Evolutionary conservation across 768 basidiomycete genomes (phyloP).

Genomic region (Hypholoma fasciculare): DNA sequence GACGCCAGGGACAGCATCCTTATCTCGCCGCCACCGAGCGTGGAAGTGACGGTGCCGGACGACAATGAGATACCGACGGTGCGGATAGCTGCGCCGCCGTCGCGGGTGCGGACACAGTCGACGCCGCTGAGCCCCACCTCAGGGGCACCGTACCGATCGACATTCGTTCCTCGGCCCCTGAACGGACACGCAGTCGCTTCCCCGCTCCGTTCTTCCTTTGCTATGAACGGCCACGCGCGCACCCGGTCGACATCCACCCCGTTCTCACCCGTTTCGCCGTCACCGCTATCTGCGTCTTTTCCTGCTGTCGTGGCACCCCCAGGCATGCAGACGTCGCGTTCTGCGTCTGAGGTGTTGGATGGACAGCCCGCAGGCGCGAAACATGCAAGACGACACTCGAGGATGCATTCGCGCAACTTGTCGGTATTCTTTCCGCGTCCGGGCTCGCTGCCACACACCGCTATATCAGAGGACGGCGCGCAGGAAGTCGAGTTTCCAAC

Average conservation of each 20-base stretch:
- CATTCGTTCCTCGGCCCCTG: constrained; percentile 22
- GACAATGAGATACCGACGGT: constrained; percentile 16
- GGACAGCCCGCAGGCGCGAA: constrained; percentile 12
- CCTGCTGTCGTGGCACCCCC: constrained; percentile 17
- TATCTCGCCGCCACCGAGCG: constrained; percentile 12
- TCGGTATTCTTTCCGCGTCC: constrained; percentile 91
- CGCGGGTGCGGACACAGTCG: constrained; percentile 13
- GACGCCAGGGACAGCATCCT: constrained; percentile 28
- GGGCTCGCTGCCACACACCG: constrained; percentile 54
- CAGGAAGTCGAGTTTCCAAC: constrained; percentile 48
- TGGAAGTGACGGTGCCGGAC: constrained; percentile 13
- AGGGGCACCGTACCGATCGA: constrained; percentile 30
- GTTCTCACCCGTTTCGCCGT: constrained; percentile 48
- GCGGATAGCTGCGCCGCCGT: constrained; percentile 12
- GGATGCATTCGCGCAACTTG: constrained; percentile 88
- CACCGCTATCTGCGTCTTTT: constrained; percentile 45
- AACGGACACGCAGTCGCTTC: constrained; percentile 26
- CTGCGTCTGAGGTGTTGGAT: constrained; percentile 21
- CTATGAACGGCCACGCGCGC: constrained; percentile 36
- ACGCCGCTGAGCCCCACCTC: constrained; percentile 21
- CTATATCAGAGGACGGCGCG: constrained; percentile 68
- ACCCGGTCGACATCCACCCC: constrained; percentile 52
- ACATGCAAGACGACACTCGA: constrained; percentile 52
- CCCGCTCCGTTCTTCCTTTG: constrained; percentile 32
- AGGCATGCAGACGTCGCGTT: constrained; percentile 16